phyloP scores from a whole-genome alignment of 176 grass and related monocot species.

The Secale cereale region DNA sequence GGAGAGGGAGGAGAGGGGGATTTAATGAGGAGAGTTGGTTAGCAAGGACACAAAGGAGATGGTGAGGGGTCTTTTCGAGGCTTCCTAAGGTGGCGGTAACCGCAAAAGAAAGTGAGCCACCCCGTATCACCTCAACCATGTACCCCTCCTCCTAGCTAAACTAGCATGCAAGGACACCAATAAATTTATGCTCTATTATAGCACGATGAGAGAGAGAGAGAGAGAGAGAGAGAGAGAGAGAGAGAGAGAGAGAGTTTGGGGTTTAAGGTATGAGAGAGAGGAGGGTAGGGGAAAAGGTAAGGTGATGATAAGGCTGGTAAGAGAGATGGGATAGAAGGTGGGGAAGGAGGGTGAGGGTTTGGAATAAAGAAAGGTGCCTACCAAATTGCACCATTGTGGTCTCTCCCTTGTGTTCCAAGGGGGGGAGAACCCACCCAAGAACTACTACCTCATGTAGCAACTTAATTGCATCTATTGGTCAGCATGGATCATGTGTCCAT shows the following conservation, averaged over 20 bases:
- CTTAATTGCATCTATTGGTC: neutral
- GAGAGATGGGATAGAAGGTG: neutral
- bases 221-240: neutral
- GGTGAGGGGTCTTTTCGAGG: slow-evolving; percentile 88
- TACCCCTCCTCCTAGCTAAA: neutral
- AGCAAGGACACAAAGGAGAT: slow-evolving; percentile 62
- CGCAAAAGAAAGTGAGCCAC: slow-evolving; percentile 27
- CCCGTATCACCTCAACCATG: neutral
- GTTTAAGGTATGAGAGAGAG: neutral
- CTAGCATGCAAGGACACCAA: neutral
- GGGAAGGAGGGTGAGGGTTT: slow-evolving; percentile 33
- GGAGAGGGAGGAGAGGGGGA: slow-evolving; percentile 58
- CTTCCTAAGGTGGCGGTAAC: slow-evolving; percentile 61
- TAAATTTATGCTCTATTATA: slow-evolving; percentile 2
- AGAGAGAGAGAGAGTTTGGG: neutral
- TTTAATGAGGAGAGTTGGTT: slow-evolving; percentile 63
- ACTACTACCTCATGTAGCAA: neutral
- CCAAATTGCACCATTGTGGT: slow-evolving; percentile 35
- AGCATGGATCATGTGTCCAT: slow-evolving; percentile 22
- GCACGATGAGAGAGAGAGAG: slow-evolving; percentile 21
- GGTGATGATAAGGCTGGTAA: neutral
- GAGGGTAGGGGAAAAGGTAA: neutral
- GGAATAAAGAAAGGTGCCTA: slow-evolving; percentile 25
- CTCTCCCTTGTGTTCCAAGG: neutral
- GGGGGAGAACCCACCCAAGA: neutral